A percentile compares a stretch with the other conserved stretches of the same genome.
These are phyloP conservation scores for Botrytis elliptica DNA, from an alignment of 2,329 filamentous ascomycete species.

Conservation along the genomic window DNA sequence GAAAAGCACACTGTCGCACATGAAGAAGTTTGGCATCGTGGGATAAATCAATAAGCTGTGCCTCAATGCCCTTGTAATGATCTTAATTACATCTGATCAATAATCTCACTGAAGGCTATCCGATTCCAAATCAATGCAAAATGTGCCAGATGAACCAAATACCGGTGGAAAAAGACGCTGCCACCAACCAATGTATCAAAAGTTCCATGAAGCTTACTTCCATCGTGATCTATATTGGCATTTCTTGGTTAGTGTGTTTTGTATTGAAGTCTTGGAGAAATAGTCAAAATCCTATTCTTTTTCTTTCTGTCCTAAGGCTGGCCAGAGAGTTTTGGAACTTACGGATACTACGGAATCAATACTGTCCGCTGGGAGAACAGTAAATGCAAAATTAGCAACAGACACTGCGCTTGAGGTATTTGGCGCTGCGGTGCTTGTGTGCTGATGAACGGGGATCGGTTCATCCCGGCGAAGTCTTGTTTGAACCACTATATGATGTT, in stretches of 20 bases:
- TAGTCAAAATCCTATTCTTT: too few relatives aligned
- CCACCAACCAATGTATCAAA: background rate
- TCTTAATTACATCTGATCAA: background rate
- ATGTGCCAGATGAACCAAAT: background rate
- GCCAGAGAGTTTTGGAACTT: background rate
- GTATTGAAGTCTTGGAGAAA: background rate
- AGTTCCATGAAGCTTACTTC: background rate
- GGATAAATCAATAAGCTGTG: background rate
- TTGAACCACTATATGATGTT: background rate
- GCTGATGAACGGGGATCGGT: background rate
- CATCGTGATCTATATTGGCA: background rate
- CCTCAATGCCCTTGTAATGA: background rate
- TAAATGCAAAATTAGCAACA: background rate
- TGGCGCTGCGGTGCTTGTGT: background rate
- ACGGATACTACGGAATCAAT: fast-evolving
- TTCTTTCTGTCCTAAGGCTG: background rate
- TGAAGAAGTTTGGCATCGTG: background rate
- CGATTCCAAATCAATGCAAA: background rate
- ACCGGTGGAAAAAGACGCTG: background rate
- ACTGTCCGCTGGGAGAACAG: background rate
- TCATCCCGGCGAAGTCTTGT: background rate
- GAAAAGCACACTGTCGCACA: background rate
- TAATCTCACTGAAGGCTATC: background rate
- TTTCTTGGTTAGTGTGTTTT: background rate
- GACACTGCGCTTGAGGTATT: background rate